Base-by-base conservation (phyloP, 495 filamentous ascomycete genomes). In the Wilcoxina mikolae region DNA sequence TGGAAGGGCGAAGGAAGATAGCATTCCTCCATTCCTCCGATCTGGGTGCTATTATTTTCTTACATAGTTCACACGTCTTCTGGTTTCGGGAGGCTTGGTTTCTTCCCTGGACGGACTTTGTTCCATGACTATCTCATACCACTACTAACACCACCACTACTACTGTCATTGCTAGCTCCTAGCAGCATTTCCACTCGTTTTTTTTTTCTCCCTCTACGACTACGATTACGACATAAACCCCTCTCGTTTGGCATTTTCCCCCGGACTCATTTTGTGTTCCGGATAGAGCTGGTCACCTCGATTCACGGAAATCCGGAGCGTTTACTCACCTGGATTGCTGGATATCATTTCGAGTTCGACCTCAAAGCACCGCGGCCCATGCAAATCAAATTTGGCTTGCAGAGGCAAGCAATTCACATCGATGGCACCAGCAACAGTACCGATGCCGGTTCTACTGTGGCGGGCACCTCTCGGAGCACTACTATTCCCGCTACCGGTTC, bases 151-250 rank as follows among this genome's bases (percentile, higher is more conserved):
- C 43, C 43, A 46, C 15, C 43, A 29, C 46, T 29, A 25, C 46
- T 49, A 15, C 46, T 49, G 25, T 15, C 20, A 29, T 29, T 49
- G 46, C 46, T 49, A 49, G 46, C 46, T 29, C 20, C 39, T 49
- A 23, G 24, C 46, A 49, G 46, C 46, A 49, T 28, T 18, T 49
- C 46, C 46, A 29, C 46, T 49, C 46, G 46, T 49, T 49, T 49
- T 49, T 46, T 46, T 35, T 35, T 15, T 43, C 20, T 18, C 39
- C n/a, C n/a, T n/a, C n/a, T n/a, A n/a, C n/a, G n/a, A n/a, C n/a
- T n/a, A n/a, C n/a, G n/a, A n/a, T 43, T 18, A 43, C 39, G 7
- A 9, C 10, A 20, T 12, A 35, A 35, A 35, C 31, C 31, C 39
- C 39, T 20, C 39, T 43, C 39, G 39, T 43, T 43, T 43, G 39